Base-by-base conservation (phyloP, 1,284 basidiomycete species). In the Puccinia novopanici region DNA sequence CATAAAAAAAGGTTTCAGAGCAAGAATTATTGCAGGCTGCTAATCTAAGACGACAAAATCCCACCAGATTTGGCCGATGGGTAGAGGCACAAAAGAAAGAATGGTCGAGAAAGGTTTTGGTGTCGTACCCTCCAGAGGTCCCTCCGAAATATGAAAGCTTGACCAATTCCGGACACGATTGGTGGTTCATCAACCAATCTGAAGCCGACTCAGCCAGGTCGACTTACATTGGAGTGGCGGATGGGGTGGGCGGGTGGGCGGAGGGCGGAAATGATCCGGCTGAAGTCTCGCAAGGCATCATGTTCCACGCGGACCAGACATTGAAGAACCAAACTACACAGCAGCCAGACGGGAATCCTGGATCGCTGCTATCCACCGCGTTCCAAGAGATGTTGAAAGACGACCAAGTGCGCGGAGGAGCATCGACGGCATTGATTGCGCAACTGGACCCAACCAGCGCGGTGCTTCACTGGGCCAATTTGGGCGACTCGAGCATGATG, bases 171-270 rank as follows among this genome's bases (percentile, higher is more conserved):
- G 75, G 75, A 27, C 63, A 78, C 42, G 75, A 78, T 78, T 78
- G 75, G 75, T 78, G 75, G 75, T 78, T 78, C 19, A 70, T 78
- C 37, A 70, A 70, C 50, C 61, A 78, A 8, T 30, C 34, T 10
- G 27, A 54, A 24, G 12, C 34, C 22, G 17, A 54, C 24, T 40
- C 55, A 3, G 17, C 48, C 27, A 54, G 30, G 6, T 17, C 24
- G 6, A 27, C 67, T 12, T 48, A 40, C n/a, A 40, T 79, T 24
- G 77, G 67, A 30, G 77, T 79, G 6, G 77, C 77, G 34, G 77
- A 79, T 63, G 77, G 77, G 8, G 77, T 79, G 10, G 77, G 77
- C 42, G 77, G 77, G 9, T 79, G 77, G 77, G 50, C 67, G 12
- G 77, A 71, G 34, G n/a, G 55, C 17, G 77, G 77, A 9, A 45